Percentiles rank a stretch among this genome's conserved stretches.
Conservation (phyloP, 2,329 filamentous ascomycete species). For the Cladophialophora immunda region DNA sequence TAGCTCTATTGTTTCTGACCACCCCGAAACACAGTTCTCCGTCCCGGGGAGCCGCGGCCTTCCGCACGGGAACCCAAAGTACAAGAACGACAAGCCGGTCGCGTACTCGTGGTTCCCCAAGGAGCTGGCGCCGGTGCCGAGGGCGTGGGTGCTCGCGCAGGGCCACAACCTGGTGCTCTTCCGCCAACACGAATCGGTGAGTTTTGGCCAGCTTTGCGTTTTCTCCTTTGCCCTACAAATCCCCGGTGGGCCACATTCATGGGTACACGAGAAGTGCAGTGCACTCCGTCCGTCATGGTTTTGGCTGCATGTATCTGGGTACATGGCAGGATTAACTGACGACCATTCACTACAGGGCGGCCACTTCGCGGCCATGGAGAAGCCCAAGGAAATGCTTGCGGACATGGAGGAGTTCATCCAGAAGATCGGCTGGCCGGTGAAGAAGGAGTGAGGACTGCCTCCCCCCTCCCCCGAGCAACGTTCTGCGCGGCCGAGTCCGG, state of each 20-base stretch:
- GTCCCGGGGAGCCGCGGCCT: slow-evolving; percentile 12
- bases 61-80: slow-evolving; percentile 40
- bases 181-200: slow-evolving; percentile 27
- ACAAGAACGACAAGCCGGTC: slow-evolving; percentile 54
- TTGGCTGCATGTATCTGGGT: not conserved
- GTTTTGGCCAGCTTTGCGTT: not conserved
- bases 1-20: not conserved
- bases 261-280: not conserved
- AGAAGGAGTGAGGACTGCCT: slow-evolving; percentile 25
- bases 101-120: slow-evolving; percentile 57
- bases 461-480: too few species aligned
- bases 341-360: slow-evolving; percentile 51
- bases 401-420: slow-evolving; percentile 51
- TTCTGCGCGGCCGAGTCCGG: too few species aligned
- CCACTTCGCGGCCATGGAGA: slow-evolving; percentile 61
- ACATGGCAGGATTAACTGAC: not conserved
- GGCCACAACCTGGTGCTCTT: slow-evolving; percentile 35
- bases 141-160: slow-evolving; percentile 36
- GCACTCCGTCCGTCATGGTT: not conserved
- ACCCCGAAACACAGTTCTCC: slow-evolving; percentile 6
- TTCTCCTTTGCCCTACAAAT: not conserved
- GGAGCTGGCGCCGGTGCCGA: slow-evolving; percentile 53
- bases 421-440: slow-evolving; percentile 32
- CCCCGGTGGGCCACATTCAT: not conserved
- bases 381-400: slow-evolving; percentile 53